Evolutionary conservation across 441 rosid species (phyloP), one percentile per base, ranked within the genome.

Genomic region (Eutrema salsugineum): DNA sequence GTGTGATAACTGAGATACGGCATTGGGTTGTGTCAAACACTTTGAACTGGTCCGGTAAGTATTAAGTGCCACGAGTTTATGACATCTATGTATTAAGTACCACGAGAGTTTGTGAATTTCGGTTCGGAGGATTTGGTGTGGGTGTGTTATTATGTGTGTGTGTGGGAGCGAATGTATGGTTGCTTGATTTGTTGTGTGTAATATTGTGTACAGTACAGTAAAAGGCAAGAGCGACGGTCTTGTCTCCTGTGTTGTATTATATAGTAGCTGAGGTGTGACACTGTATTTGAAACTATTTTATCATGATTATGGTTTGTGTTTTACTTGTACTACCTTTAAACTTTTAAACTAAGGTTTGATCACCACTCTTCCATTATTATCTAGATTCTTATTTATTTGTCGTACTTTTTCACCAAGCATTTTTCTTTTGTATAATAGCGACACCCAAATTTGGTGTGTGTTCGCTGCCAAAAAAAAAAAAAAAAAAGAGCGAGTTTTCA

Each of bases 111-210:
- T 61, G 53, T 75, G 63, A 50, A 60, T 47, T 59, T 60, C 7
- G 64, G 40, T 53, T 28, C 1, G 10, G 67, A 75, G 51, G 63
- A 47, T 62, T 36, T 68, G 70, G 59, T 74, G 68, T 51, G 67
- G 10, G 30, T 1, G 56, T 40, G 17, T 20, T 24, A 24, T n/a
- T n/a, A n/a, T n/a, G 19, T 44, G 66, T 28, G 39, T n/a, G 42
- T 0, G 71, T 2, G 39, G 19, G 67, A 17, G 78, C 24, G 69
- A 36, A n/a, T 44, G 49, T 19, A n/a, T 44, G 49, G n/a, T 17
- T 62, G 30, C 51, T 62, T 75, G 33, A 68, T 75, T 17, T 61
- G 68, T 68, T 75, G 60, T 8, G 63, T 68, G 78, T 50, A 73
- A 65, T 50, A 28, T 66, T 22, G 24, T 16, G 65, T 67, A n/a